phyloP scores from a whole-genome alignment of 768 basidiomycete species.

The Suillus luteus region DNA sequence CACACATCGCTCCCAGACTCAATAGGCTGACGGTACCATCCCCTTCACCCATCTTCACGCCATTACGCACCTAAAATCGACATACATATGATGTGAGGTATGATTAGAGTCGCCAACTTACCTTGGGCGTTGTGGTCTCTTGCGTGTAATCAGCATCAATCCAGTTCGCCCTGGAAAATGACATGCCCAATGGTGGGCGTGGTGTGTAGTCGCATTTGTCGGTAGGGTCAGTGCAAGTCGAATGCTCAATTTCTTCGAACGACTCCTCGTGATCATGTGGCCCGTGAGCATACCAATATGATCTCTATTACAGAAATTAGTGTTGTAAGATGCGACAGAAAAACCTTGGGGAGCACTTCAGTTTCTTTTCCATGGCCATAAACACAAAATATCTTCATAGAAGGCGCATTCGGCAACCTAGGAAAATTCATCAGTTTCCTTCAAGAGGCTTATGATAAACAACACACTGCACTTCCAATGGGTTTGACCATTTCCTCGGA shows the following conservation, averaged over 20 bases:
- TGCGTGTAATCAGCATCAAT: slow-evolving; percentile 86
- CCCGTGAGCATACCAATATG: slow-evolving; percentile 68
- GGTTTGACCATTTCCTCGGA: slow-evolving; percentile 90
- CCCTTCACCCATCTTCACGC: slow-evolving; percentile 92
- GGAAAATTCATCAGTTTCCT: slow-evolving; percentile 4
- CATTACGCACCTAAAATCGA: slow-evolving; percentile 60
- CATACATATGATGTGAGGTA: not conserved
- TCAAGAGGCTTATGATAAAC: not conserved
- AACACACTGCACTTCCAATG: slow-evolving; percentile 71
- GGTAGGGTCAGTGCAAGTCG: slow-evolving; percentile 47
- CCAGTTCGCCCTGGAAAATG: slow-evolving; percentile 63
- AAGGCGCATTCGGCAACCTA: slow-evolving; percentile 86
- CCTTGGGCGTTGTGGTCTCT: slow-evolving; percentile 59
- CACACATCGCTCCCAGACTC: slow-evolving; percentile 94
- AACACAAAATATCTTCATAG: slow-evolving; percentile 89
- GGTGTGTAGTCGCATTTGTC: slow-evolving; percentile 42
- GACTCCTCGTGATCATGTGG: slow-evolving; percentile 67
- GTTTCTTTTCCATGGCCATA: slow-evolving; percentile 98
- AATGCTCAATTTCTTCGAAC: slow-evolving; percentile 43
- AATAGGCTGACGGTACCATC: slow-evolving; percentile 91
- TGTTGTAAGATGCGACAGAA: slow-evolving; percentile 4
- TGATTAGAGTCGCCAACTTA: slow-evolving; percentile 20
- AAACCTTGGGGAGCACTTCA: slow-evolving; percentile 52
- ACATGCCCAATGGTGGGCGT: slow-evolving; percentile 52
- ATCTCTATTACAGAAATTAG: not conserved